phyloP scores from a whole-genome alignment of 192 early-diverging fungal species.

The Haplosporangium gracile region DNA sequence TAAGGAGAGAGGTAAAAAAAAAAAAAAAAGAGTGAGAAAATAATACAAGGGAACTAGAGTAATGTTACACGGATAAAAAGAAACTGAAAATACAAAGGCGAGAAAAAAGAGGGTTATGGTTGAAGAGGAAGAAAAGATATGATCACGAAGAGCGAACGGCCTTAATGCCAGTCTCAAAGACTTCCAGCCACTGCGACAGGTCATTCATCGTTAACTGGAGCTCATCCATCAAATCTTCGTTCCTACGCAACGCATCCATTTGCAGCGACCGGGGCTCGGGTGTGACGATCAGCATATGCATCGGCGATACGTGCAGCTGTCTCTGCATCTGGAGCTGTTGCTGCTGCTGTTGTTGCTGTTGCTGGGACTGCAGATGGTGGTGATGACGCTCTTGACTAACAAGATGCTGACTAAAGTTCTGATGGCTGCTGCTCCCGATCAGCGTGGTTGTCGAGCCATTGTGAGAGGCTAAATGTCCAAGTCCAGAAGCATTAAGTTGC shows the following conservation, averaged over 20 bases:
- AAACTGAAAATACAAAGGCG: neutral
- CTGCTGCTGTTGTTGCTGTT: slow-evolving; percentile 7
- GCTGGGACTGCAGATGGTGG: slow-evolving; percentile 9
- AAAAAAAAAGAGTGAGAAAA: neutral
- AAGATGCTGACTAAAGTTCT: slow-evolving; percentile 21
- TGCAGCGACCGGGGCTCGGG: slow-evolving; percentile 56
- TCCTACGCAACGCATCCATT: slow-evolving; percentile 58
- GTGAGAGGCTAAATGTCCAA: neutral
- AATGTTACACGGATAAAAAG: neutral
- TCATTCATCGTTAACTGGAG: slow-evolving; percentile 56
- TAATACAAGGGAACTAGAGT: neutral
- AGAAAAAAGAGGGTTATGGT: neutral
- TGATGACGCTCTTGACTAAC: slow-evolving; percentile 38
- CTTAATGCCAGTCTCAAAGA: slow-evolving; percentile 61
- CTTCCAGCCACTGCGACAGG: slow-evolving; percentile 58
- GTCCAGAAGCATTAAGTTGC: neutral
- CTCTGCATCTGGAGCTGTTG: slow-evolving; percentile 9
- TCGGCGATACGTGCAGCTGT: slow-evolving; percentile 18
- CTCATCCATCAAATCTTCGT: slow-evolving; percentile 58
- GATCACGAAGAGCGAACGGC: slow-evolving; percentile 26
- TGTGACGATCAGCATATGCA: slow-evolving; percentile 43
- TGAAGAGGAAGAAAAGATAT: neutral
- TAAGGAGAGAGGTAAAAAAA: neutral
- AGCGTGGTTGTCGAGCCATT: slow-evolving; percentile 15
- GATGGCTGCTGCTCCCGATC: slow-evolving; percentile 20